Evolutionary conservation across 352 stramenopile genomes (phyloP), one percentile per base, ranked within the genome.

Genomic region (Phytophthora tentaculata): DNA sequence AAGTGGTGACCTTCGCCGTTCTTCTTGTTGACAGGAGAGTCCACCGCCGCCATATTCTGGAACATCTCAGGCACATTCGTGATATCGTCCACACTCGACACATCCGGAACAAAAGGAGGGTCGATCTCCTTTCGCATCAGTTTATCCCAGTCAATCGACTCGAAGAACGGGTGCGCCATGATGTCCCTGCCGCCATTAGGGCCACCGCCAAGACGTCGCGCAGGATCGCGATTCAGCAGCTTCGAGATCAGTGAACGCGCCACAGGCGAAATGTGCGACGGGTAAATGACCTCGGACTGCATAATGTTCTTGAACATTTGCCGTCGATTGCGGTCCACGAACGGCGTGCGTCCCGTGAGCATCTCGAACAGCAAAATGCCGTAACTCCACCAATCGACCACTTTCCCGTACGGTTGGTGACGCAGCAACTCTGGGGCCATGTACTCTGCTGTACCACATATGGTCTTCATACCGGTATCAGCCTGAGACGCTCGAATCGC

Each of bases 211-310:
- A 99, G 86, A 49, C 97, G 87, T 56, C 89, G 89, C 28, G 84
- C 80, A 24, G 96, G 94, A 61, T 99, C 91, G 61, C 98, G 98
- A 54, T 97, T 95, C 37, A 99, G 74, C 52, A 99, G 69, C 71
- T 93, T 94, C 6, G 85, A 90, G 68, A 96, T 96, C 17, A 95
- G 54, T 35, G 84, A 92, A 9, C 86, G 79, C 2, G 86, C 87
- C 2, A 79, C 66, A 1, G 87, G 78, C 0, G 86, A 93, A 65
- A 96, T 95, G 75, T 96, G 89, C 45, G 89, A 89, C 5, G 89
- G 89, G 39, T 96, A 96, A 56, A 95, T 94, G 24, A 95, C 86
- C 41, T 96, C 89, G 0, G 84, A 86, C 58, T 93, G 83, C 87
- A 95, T 95, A 59, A 96, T 96, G 68, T 96, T 96, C 67, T 96